Base-by-base conservation (phyloP, 202 grass and related monocot species). In the Saccharum hybrid region DNA sequence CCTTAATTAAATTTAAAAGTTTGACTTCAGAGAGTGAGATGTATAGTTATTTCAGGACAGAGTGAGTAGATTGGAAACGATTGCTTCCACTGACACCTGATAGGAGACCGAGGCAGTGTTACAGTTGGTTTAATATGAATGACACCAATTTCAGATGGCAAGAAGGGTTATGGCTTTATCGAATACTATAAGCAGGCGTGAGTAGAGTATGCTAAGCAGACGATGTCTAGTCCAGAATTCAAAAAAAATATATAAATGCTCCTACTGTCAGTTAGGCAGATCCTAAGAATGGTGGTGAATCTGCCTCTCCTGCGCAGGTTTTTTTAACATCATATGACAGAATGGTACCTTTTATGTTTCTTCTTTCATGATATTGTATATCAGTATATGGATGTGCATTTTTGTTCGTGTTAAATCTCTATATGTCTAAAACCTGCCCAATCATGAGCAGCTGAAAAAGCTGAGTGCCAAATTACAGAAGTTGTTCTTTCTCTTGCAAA, bases 371-470 rank as follows among this genome's bases (percentile, higher is more conserved):
- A 43, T 59, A 46, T 61, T n/a, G 66, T 76, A 80, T 87, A 10
- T 45, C 41, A 45, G 40, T 90, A 79, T 15, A 4, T 81, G 42
- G 57, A 72, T 80, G 52, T 57, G 28, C 8, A 66, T 40, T 65
- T 51, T 83, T 68, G 62, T 75, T 76, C 45, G 95, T 91, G 83
- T 93, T 59, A 95, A 93, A 86, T 94, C 92, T 19, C 46, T 95
- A 38, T 95, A 98, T 89, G 92, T 94, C 21, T 93, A 98, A 87
- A 95, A 98, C 71, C 79, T 93, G 68, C 92, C 96, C 28, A 91
- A 92, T 67, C 71, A 85, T 81, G 69, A 69, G 52, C 88, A 95
- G 81, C 74, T 98, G 83, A 83, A 85, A 72, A 86, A 74, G 33
- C 95, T 81, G 87, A 95, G 77, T 49, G 90, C 91, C 68, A 93